A percentile compares a stretch with the other conserved stretches of the same genome.
These are phyloP conservation scores for Plasmodium berghei DNA, from an alignment of 169 alveolate genomes.

Conservation along the genomic window DNA sequence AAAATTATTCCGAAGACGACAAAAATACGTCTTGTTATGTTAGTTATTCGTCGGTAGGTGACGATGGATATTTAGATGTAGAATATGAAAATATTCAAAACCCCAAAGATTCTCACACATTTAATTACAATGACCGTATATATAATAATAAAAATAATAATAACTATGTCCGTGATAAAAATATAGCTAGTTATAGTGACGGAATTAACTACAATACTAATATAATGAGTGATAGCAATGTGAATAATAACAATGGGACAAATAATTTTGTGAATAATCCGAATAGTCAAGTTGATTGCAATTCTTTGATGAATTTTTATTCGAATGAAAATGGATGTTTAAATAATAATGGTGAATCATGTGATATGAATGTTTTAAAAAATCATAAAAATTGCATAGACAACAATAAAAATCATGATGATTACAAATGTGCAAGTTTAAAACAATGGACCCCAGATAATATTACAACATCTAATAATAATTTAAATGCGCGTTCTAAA, in stretches of 20 bases:
- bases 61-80: conserved; percentile 51
- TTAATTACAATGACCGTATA: not conserved
- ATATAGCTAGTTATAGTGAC: not conserved
- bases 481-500: not conserved
- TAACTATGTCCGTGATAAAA: no score
- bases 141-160: not conserved
- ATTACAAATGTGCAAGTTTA: not conserved
- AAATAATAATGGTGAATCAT: not conserved
- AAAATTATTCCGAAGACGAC: conserved; percentile 61
- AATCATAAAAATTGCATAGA: not conserved
- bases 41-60: conserved; percentile 53
- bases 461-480: not conserved
- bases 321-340: not conserved
- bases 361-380: not conserved
- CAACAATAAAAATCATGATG: not conserved
- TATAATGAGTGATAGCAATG: not conserved
- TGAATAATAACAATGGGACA: not conserved
- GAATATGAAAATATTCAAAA: conserved; percentile 44
- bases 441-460: not conserved
- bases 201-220: not conserved
- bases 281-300: not conserved
- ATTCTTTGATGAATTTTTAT: not conserved
- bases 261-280: not conserved
- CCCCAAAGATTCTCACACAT: conserved; percentile 2
- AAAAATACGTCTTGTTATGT: conserved; percentile 54